A percentile compares a stretch with the other conserved stretches of the same genome.
Conservation (phyloP, 2,329 filamentous ascomycete species). For the Fusarium camptoceras region DNA sequence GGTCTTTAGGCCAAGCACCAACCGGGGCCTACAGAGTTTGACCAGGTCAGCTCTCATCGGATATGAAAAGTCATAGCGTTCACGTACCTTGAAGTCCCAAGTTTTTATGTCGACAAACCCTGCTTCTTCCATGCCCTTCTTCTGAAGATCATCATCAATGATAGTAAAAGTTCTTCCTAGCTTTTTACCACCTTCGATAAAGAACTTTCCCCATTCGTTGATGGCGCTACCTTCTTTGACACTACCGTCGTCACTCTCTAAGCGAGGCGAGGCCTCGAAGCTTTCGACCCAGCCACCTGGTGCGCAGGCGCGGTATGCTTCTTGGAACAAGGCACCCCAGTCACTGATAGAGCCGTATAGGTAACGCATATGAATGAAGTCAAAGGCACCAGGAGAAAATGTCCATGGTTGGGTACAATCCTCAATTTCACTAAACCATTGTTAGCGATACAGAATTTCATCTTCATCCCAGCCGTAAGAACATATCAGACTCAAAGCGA, state of each 20-base stretch:
- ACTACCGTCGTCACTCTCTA: slow-evolving; percentile 1
- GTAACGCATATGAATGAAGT: slow-evolving; percentile 8
- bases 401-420: slow-evolving; percentile 10
- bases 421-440: neutral
- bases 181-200: slow-evolving; percentile 1
- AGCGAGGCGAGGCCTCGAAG: neutral
- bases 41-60: neutral
- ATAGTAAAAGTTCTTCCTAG: slow-evolving; percentile 5
- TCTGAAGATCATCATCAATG: slow-evolving; percentile 3
- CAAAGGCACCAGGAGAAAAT: neutral
- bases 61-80: neutral
- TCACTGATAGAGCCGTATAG: neutral
- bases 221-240: slow-evolving; percentile 2
- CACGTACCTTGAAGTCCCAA: slow-evolving; percentile 2
- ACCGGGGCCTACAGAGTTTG: neutral
- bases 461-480: neutral
- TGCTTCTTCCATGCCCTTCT: slow-evolving; percentile 6
- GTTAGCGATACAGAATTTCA: neutral
- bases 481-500: neutral
- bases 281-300: slow-evolving; percentile 10
- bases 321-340: slow-evolving; percentile 1
- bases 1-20: slow-evolving; percentile 9
- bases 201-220: slow-evolving; percentile 4
- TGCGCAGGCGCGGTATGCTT: neutral
- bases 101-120: slow-evolving; percentile 1